Base-by-base conservation (phyloP, 2,329 filamentous ascomycete genomes). In the Colletotrichum cordylinicola region DNA sequence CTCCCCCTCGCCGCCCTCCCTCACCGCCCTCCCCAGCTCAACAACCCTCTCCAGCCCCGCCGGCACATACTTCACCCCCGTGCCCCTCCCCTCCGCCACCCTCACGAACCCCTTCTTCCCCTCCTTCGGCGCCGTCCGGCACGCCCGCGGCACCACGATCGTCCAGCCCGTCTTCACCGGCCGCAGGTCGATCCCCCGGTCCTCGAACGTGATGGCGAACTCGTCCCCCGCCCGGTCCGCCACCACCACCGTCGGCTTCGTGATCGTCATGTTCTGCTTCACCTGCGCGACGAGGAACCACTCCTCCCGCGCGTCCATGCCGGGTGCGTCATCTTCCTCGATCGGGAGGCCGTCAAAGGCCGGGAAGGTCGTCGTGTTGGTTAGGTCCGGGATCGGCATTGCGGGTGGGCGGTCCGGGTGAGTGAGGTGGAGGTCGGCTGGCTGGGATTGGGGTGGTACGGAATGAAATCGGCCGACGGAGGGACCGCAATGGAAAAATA, bases 151-250 rank as follows among this genome's bases (percentile, higher is more conserved):
- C 3, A 89, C 79, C 1, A 87, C 82, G 5, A 85, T 80, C 9
- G 85, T 86, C 74, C 81, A 80, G 4, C 87, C 87, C 72, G 84
- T 85, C 37, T 82, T 81, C 64, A 88, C 87, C 61, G 81, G 84
- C 79, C 77, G 79, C 8, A 83, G 80, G 75, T 83, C 83, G 48
- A 84, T 80, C 12, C 78, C 83, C 29, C 81, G 77, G 37, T 86
- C 86, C 73, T 87, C 86, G 71, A 88, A 90, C 1, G 86, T 85
- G 9, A 89, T 82, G 4, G 88, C 88, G 77, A 89, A 89, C 39
- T 86, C 82, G 24, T 80, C 78, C 55, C 82, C 81, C 55, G 79
- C 77, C 43, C 83, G 80, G 82, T 90, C 88, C 39, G 82, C 81
- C 21, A 84, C 84, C 67, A 89, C 85, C 2, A 89, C 83, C 6